phyloP scores from a whole-genome alignment of 139 green algal species.

The Chlorella sorokiniana region DNA sequence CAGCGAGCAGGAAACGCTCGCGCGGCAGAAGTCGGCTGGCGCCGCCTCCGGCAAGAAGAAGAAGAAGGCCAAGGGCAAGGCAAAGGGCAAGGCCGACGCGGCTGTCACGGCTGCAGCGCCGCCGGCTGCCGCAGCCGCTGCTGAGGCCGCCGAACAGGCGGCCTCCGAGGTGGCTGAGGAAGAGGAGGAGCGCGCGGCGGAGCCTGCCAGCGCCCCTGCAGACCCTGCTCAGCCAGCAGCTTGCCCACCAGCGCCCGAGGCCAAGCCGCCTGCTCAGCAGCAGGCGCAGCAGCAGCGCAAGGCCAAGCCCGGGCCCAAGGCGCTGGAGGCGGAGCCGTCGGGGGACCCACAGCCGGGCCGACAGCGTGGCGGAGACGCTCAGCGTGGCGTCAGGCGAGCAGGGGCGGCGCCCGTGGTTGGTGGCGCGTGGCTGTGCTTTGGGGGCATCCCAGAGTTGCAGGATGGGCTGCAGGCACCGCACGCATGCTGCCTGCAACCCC shows the following conservation, averaged over 20 bases:
- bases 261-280: background rate
- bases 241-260: too few species aligned
- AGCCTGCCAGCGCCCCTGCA: too few species aligned
- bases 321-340: background rate
- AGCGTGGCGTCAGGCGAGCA: constrained; percentile 19
- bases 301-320: background rate
- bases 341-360: background rate
- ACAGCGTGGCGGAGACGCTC: constrained; percentile 8
- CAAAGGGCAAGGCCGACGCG: constrained; percentile 7
- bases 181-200: background rate
- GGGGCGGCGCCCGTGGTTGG: background rate
- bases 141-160: too few species aligned
- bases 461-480: too few species aligned
- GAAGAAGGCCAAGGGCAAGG: constrained; percentile 42
- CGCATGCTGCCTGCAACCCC: constrained; percentile 6
- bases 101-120: background rate
- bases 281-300: constrained; percentile 9
- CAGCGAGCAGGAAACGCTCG: constrained; percentile 18
- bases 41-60: constrained; percentile 37
- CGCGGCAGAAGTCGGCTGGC: constrained; percentile 7
- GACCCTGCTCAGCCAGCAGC: too few species aligned
- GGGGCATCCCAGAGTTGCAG: background rate
- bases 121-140: too few species aligned
- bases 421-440: background rate
- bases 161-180: too few species aligned